phyloP scores from a whole-genome alignment of 441 rosid genomes.

The Gossypium davidsonii region DNA sequence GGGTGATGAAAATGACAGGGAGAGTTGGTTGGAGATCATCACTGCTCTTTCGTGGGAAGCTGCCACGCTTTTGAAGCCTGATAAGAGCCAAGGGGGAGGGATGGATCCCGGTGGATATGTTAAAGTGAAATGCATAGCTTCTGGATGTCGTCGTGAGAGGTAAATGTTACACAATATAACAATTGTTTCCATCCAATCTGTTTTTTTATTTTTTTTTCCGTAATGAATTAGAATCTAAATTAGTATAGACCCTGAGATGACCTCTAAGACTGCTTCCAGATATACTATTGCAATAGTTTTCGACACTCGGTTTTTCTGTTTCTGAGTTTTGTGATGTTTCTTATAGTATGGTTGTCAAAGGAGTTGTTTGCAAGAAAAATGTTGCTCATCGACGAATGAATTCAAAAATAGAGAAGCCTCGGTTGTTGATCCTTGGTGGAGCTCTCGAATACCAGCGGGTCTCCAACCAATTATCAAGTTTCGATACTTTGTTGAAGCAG shows the following conservation, averaged over 20 bases:
- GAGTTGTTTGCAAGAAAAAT: slow-evolving; percentile 99
- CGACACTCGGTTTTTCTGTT: background rate
- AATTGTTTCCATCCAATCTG: background rate
- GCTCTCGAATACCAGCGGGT: slow-evolving; percentile 98
- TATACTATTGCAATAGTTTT: no score
- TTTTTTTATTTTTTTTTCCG: background rate
- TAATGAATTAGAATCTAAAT: background rate
- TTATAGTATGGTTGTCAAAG: slow-evolving; percentile 77
- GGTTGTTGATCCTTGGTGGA: slow-evolving; percentile 81
- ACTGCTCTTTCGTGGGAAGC: slow-evolving; percentile 97
- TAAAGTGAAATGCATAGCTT: slow-evolving; percentile 94
- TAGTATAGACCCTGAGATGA: background rate
- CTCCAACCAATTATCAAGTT: slow-evolving; percentile 78
- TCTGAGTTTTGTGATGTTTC: slow-evolving; percentile 18
- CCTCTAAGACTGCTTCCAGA: background rate
- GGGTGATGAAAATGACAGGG: slow-evolving; percentile 56
- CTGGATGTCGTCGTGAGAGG: slow-evolving; percentile 81
- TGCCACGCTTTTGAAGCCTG: slow-evolving; percentile 89
- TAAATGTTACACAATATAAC: slow-evolving; percentile 25
- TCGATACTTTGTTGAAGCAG: slow-evolving; percentile 95
- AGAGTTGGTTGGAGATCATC: slow-evolving; percentile 88
- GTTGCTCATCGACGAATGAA: slow-evolving; percentile 96
- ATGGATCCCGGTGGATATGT: slow-evolving; percentile 99
- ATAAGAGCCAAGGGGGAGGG: slow-evolving; percentile 87
- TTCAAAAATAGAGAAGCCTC: slow-evolving; percentile 79